These are phyloP conservation scores for Bretziella fagacearum DNA, from an alignment of 2,329 filamentous ascomycete species.

Conservation along the genomic window DNA sequence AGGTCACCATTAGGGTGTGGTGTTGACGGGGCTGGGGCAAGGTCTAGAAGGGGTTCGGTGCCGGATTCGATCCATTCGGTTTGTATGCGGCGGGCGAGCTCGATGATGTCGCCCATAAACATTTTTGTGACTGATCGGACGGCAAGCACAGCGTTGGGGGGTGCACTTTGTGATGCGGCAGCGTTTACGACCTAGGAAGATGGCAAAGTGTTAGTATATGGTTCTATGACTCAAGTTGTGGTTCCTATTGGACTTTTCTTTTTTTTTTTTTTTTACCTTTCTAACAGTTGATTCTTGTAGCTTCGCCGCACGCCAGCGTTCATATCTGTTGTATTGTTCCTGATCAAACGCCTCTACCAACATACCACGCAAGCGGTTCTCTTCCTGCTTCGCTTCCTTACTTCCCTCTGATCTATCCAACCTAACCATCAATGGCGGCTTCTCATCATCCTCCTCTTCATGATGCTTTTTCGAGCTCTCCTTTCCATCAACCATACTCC, in stretches of 20 bases:
- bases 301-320: slow-evolving; percentile 52
- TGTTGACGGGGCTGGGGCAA: slow-evolving; percentile 25
- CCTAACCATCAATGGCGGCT: slow-evolving; percentile 28
- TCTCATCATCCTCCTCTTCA: slow-evolving; percentile 39
- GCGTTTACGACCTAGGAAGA: slow-evolving; percentile 52
- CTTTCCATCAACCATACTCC: slow-evolving; percentile 26
- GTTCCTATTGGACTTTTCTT: too few species aligned
- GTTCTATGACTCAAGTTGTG: slow-evolving; percentile 12
- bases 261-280: slow-evolving; percentile 30
- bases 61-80: slow-evolving; percentile 48
- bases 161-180: slow-evolving; percentile 63
- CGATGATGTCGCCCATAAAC: slow-evolving; percentile 60
- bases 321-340: slow-evolving; percentile 54
- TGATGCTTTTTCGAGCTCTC: slow-evolving; percentile 31
- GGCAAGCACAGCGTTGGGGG: slow-evolving; percentile 54
- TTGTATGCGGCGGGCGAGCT: slow-evolving; percentile 52
- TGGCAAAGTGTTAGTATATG: not conserved
- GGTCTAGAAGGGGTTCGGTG: slow-evolving; percentile 39
- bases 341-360: slow-evolving; percentile 46
- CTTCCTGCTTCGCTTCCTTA: slow-evolving; percentile 50
- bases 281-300: slow-evolving; percentile 52
- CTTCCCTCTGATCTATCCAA: slow-evolving; percentile 42
- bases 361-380: slow-evolving; percentile 39
- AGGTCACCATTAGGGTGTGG: slow-evolving; percentile 15
- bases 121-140: slow-evolving; percentile 62